Conservation (phyloP, 805 yeast genomes). For the Myxozyma nipponensis region DNA sequence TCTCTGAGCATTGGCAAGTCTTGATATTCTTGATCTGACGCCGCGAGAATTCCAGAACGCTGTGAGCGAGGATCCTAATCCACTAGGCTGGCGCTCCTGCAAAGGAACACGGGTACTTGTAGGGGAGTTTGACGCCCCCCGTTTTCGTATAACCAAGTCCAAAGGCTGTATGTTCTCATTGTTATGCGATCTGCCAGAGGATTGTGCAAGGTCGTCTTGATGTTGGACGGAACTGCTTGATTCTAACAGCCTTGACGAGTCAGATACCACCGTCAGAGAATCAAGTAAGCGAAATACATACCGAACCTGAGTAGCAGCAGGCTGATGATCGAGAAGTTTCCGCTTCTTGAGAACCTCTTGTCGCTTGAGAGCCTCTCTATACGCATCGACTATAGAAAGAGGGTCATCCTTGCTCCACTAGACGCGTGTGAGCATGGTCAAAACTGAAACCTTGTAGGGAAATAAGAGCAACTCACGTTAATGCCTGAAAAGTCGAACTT, state of each 20-base stretch:
- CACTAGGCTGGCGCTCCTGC: neutral
- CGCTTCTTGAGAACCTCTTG: slow-evolving; percentile 17
- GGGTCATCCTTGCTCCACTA: slow-evolving; percentile 30
- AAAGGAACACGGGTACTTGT: neutral
- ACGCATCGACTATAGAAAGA: slow-evolving; percentile 32
- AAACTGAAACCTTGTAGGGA: neutral
- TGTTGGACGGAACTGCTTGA: too few species aligned
- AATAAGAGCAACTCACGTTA: slow-evolving; percentile 12
- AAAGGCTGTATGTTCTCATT: too few species aligned
- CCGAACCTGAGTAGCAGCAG: neutral
- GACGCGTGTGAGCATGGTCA: too few species aligned
- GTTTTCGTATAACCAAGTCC: too few species aligned
- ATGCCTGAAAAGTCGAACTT: slow-evolving; percentile 27
- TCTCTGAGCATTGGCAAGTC: neutral
- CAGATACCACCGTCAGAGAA: too few species aligned
- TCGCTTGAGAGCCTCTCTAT: slow-evolving; percentile 31
- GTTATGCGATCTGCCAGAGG: neutral
- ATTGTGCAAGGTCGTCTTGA: neutral
- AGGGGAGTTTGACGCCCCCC: neutral
- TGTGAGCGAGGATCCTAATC: neutral
- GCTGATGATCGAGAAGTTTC: neutral
- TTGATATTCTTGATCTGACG: slow-evolving; percentile 1
- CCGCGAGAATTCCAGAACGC: neutral
- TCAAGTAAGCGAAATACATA: neutral
- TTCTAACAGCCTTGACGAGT: too few species aligned